A percentile compares a stretch with the other conserved stretches of the same genome.
Evolutionary conservation across 345 rosid genomes (phyloP).

Genomic region (Populus davidiana): DNA sequence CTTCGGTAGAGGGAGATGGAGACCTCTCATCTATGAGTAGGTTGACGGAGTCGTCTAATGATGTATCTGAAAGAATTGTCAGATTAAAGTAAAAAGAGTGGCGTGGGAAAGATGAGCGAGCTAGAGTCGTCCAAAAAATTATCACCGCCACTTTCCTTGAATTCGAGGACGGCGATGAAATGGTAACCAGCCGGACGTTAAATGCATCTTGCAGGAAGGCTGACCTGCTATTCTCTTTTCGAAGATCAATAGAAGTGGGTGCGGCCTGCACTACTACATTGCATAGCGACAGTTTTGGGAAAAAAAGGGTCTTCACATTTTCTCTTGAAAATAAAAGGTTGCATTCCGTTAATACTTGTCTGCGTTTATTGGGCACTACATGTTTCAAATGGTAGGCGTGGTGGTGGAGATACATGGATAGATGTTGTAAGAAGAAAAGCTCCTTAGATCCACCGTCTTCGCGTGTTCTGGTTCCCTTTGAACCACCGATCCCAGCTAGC

Average conservation of each 20-base stretch:
- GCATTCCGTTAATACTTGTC: neutral
- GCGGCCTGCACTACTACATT: neutral
- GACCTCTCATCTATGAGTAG: no score
- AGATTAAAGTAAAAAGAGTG: neutral
- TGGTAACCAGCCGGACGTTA: neutral
- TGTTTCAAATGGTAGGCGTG: neutral
- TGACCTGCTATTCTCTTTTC: neutral
- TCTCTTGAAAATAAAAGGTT: neutral
- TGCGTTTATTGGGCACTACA: neutral
- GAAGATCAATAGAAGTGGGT: neutral
- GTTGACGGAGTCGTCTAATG: neutral
- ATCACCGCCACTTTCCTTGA: no score
- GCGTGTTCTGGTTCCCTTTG: conserved; percentile 26
- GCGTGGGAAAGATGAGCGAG: neutral
- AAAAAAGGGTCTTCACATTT: neutral
- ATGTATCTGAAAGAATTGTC: neutral
- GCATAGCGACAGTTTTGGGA: neutral
- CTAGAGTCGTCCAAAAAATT: neutral
- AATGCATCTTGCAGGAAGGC: neutral
- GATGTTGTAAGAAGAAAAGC: no score
- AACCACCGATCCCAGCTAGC: conserved; percentile 50
- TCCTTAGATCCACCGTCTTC: conserved; percentile 40
- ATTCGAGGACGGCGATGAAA: neutral
- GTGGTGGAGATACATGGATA: neutral
- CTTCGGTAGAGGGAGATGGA: no score